These are phyloP conservation scores for Paramecium pentaurelia DNA, from an alignment of 73 alveolate species.

Conservation along the genomic window DNA sequence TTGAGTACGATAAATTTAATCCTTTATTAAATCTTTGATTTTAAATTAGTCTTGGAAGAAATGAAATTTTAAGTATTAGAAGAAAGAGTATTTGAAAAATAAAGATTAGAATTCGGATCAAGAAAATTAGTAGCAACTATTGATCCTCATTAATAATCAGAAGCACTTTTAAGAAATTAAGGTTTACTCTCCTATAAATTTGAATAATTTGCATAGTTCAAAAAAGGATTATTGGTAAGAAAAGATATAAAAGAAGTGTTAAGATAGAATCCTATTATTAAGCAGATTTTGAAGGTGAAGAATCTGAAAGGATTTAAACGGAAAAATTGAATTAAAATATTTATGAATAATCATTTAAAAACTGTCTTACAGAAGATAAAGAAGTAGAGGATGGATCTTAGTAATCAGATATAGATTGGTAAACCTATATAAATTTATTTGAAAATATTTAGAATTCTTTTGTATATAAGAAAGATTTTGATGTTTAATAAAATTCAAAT, in stretches of 20 bases:
- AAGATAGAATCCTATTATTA: neutral
- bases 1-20: neutral
- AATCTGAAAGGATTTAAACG: neutral
- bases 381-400: neutral
- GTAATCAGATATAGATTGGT: neutral
- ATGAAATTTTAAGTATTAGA: neutral
- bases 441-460: neutral
- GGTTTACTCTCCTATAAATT: neutral
- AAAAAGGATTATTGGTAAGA: neutral
- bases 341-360: neutral
- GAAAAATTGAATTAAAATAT: neutral
- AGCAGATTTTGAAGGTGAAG: constrained; percentile 16
- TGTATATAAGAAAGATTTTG: neutral
- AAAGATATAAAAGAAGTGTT: neutral
- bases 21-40: neutral
- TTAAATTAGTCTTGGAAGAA: neutral
- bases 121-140: constrained; percentile 14
- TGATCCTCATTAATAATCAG: neutral
- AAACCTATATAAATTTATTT: neutral
- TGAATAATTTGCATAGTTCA: constrained; percentile 7
- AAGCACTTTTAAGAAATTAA: neutral
- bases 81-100: constrained; percentile 26
- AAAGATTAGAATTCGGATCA: neutral
- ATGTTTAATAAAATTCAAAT: neutral
- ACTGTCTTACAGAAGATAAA: neutral